Conservation (phyloP, 768 basidiomycete species). For the Sporobolomyces phaffii region DNA sequence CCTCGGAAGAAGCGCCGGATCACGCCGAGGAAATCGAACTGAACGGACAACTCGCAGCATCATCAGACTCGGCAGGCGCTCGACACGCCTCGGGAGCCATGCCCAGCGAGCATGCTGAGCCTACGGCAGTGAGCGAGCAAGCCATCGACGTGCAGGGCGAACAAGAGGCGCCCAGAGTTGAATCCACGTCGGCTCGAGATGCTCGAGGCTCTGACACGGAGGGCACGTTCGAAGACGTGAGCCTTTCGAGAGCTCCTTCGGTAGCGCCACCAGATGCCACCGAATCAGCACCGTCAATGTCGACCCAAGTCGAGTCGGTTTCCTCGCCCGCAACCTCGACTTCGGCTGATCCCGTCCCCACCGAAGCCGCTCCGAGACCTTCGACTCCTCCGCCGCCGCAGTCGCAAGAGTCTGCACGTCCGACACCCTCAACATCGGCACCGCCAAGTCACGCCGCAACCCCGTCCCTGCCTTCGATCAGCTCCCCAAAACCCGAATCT, state of each 20-base stretch:
- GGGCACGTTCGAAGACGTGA: slow-evolving; percentile 26
- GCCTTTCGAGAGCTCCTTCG: slow-evolving; percentile 17
- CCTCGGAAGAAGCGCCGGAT: background rate
- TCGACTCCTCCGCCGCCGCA: background rate
- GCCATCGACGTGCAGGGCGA: background rate
- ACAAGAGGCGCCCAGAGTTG: background rate
- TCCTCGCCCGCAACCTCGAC: background rate
- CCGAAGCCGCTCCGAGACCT: background rate
- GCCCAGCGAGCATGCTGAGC: too few relatives aligned
- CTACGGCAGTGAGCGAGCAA: too few relatives aligned
- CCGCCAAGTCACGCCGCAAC: slow-evolving; percentile 2
- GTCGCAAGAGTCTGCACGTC: background rate
- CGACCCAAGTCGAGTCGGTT: background rate
- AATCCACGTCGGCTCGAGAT: background rate
- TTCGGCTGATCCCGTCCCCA: background rate
- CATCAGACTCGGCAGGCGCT: too few relatives aligned
- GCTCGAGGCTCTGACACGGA: background rate
- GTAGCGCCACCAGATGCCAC: background rate
- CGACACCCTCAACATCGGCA: background rate
- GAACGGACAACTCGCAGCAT: too few relatives aligned
- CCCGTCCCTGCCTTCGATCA: background rate
- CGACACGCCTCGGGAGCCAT: too few relatives aligned
- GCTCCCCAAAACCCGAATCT: slow-evolving; percentile 7
- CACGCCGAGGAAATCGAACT: too few relatives aligned
- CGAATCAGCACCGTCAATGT: background rate